Percentiles rank a stretch among this genome's conserved stretches.
Conservation (phyloP, 176 grass and related monocot genomes). For the Musa itinerans region DNA sequence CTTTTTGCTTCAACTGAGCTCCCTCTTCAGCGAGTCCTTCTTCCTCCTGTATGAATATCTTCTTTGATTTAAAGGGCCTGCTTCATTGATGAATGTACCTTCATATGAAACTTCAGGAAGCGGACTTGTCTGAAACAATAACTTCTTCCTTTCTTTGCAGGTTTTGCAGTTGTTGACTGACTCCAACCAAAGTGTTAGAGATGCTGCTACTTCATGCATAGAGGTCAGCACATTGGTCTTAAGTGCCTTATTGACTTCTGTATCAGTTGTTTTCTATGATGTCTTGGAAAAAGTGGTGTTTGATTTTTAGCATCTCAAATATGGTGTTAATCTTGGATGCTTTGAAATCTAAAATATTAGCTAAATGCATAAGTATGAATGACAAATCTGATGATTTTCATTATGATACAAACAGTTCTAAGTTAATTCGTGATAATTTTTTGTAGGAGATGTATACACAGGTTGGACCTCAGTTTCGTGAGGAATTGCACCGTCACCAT, state of each 20-base stretch:
- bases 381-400: not conserved
- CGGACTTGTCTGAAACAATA: not conserved
- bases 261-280: not conserved
- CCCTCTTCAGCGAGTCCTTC: slow-evolving; percentile 62
- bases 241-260: not conserved
- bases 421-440: not conserved
- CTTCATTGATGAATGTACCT: not conserved
- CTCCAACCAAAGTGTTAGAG: slow-evolving; percentile 83
- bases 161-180: slow-evolving; percentile 87
- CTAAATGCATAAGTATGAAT: not conserved
- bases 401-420: not conserved
- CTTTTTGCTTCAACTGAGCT: slow-evolving; percentile 92
- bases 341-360: not conserved
- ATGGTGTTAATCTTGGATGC: not conserved
- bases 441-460: slow-evolving; percentile 85
- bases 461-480: slow-evolving; percentile 84
- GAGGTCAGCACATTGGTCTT: slow-evolving; percentile 34
- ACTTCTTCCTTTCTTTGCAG: slow-evolving; percentile 15
- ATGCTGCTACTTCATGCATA: slow-evolving; percentile 81
- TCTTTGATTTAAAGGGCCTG: not conserved
- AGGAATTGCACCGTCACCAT: slow-evolving; percentile 93
- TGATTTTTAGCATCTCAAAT: not conserved
- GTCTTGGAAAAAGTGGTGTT: not conserved
- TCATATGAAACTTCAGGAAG: not conserved
- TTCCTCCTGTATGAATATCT: slow-evolving; percentile 57